Evolutionary conservation across 441 rosid species (phyloP).

Genomic region (Pelargonium cotyledonis): DNA sequence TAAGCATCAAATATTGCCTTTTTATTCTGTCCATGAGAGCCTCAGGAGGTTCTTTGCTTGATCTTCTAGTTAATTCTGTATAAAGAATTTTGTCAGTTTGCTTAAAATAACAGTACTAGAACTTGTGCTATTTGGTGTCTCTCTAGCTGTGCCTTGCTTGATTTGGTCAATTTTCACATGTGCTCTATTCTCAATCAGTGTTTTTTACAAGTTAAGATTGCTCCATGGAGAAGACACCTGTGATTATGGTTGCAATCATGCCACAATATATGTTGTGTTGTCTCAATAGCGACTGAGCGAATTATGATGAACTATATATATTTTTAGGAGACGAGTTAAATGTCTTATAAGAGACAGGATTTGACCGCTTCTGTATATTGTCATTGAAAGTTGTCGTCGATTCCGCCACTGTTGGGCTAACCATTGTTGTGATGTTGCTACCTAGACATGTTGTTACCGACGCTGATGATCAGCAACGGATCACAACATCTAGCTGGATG

Average conservation of each 20-base stretch:
- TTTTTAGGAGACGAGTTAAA: no score
- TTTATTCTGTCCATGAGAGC: conserved; percentile 6
- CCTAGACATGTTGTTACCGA: no score
- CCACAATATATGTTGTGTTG: background rate
- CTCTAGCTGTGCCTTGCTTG: conserved; percentile 10
- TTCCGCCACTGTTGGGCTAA: no score
- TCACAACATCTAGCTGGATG: no score
- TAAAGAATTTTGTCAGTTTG: background rate
- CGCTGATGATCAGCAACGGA: no score
- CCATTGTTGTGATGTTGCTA: no score
- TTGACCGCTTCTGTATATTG: no score
- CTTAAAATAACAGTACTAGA: background rate
- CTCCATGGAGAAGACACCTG: conserved; percentile 11
- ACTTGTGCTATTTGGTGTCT: background rate
- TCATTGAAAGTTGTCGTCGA: no score
- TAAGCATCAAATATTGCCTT: background rate
- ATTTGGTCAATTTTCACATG: conserved; percentile 17
- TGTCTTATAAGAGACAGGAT: no score
- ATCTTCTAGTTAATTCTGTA: background rate
- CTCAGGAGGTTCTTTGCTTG: background rate
- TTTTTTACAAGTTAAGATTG: conserved; percentile 11
- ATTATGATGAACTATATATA: no score
- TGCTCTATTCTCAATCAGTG: background rate
- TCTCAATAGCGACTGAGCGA: background rate
- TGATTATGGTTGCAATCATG: conserved; percentile 10